Conservation (phyloP, 108 stramenopile genomes). For the Conticribra guillardii region DNA sequence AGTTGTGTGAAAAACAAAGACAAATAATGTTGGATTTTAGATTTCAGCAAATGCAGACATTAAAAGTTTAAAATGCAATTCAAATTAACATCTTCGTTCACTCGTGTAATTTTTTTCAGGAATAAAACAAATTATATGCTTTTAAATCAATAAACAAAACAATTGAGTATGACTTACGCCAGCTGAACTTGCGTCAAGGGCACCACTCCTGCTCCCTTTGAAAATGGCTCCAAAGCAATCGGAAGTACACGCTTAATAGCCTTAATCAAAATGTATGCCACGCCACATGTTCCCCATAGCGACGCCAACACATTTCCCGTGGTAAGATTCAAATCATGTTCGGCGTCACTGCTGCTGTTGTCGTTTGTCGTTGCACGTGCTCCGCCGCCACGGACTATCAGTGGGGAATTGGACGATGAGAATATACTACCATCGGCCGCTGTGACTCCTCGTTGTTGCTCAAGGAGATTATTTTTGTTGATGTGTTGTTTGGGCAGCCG, state of each 20-base stretch:
- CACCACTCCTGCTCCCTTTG: slow-evolving; percentile 32
- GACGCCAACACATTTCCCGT: slow-evolving; percentile 49
- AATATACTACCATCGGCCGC: not conserved
- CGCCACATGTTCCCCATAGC: slow-evolving; percentile 88
- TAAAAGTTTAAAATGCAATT: no score
- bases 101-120: no score
- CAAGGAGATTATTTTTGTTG: no score
- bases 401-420: slow-evolving; percentile 2
- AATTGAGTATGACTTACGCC: slow-evolving; percentile 69
- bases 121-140: no score
- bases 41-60: no score
- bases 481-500: not conserved
- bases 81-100: no score
- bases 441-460: not conserved
- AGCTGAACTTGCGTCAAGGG: slow-evolving; percentile 69
- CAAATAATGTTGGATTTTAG: no score
- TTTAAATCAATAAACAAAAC: no score
- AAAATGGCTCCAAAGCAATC: slow-evolving; percentile 92
- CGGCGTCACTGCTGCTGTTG: not conserved
- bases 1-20: no score
- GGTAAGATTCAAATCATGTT: slow-evolving; percentile 41
- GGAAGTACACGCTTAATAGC: slow-evolving; percentile 89
- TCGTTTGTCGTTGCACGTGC: not conserved
- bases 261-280: slow-evolving; percentile 86
- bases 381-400: slow-evolving; percentile 12